These are phyloP conservation scores for Macrocybe gigantea DNA, from an alignment of 768 basidiomycete genomes.

Conservation along the genomic window DNA sequence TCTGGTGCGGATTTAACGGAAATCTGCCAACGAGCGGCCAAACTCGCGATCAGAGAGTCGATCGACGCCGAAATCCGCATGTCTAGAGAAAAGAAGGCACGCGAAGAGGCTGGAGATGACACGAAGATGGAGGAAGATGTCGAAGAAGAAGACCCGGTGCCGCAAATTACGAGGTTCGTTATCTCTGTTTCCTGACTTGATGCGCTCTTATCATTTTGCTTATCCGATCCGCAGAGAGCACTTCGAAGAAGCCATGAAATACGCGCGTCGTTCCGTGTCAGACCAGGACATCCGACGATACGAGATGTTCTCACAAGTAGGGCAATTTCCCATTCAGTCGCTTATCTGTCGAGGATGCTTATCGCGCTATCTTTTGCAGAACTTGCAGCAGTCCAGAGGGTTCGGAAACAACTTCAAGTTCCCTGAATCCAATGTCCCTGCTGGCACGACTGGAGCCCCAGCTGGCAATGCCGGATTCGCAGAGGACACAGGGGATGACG, in stretches of 20 bases:
- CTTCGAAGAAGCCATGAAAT: conserved; percentile 99
- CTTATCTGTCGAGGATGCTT: conserved; percentile 5
- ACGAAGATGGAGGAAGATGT: conserved; percentile 69
- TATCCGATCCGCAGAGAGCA: conserved; percentile 53
- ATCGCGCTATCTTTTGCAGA: conserved; percentile 36
- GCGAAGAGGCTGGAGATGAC: conserved; percentile 72
- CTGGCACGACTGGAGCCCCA: conserved; percentile 34
- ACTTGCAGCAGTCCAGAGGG: conserved; percentile 84
- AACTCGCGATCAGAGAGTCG: conserved; percentile 91
- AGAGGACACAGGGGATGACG: conserved; percentile 86
- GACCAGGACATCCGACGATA: conserved; percentile 96
- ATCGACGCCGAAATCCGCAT: conserved; percentile 88
- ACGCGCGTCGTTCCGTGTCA: conserved; percentile 92
- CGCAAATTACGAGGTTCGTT: conserved; percentile 71
- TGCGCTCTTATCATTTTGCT: conserved; percentile 7
- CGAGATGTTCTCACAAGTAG: conserved; percentile 94
- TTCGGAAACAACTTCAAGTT: conserved; percentile 98
- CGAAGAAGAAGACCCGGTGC: conserved; percentile 85
- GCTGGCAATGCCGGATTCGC: conserved; percentile 71
- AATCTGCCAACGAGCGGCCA: conserved; percentile 96
- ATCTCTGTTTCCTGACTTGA: neutral
- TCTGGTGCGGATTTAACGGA: conserved; percentile 99
- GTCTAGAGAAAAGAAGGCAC: conserved; percentile 74
- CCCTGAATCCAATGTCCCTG: conserved; percentile 64
- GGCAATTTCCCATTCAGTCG: conserved; percentile 1